Evolutionary conservation across 768 basidiomycete genomes (phyloP), one percentile per base, ranked within the genome.

Genomic region (Collybia mongolica): DNA sequence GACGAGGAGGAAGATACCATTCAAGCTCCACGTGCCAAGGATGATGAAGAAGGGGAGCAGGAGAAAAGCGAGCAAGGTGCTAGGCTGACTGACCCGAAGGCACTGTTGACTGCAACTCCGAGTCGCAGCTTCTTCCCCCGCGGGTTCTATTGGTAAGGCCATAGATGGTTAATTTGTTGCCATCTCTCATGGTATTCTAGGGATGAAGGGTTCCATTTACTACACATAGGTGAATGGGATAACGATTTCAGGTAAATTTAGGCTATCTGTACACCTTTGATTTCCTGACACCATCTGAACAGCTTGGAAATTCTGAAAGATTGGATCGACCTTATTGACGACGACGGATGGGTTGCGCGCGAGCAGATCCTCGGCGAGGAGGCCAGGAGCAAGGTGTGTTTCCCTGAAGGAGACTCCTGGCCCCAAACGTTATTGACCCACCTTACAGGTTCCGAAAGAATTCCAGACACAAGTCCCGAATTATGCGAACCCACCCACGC

Each of bases 281-380:
- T 24, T 12, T 49, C 24, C 32, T 39, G 24, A 19, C 39, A 8
- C 42, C 37, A 19, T 44, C 35, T 28, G 15, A 32, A 24, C 53
- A 93, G 93, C 58, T 76, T 97, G 24, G 89, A 93, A 62, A 97
- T 98, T 51, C 72, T 98, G 35, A 86, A 84, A 61, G 82, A 84
- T 54, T 98, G 95, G 95, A 83, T 97, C 44, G 72, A 84, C 54
- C 78, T 98, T 40, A 91, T 97, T 48, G 93, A 98, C 62, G 88
- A 90, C 29, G 82, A 97, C 57, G 95, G 95, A 1, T 98, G 95
- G 95, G 90, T 98, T 38, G 96, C 84, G 1, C 80, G 95, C 20
- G 95, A 98, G 68, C 95, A 98, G 67, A 98, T 98, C 51, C 79
- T 98, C 0, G 95, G 95, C 3, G 94, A 95, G 57, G 95, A 98